phyloP scores from a whole-genome alignment of 805 yeast genomes.

The Ogataea degrootiae region DNA sequence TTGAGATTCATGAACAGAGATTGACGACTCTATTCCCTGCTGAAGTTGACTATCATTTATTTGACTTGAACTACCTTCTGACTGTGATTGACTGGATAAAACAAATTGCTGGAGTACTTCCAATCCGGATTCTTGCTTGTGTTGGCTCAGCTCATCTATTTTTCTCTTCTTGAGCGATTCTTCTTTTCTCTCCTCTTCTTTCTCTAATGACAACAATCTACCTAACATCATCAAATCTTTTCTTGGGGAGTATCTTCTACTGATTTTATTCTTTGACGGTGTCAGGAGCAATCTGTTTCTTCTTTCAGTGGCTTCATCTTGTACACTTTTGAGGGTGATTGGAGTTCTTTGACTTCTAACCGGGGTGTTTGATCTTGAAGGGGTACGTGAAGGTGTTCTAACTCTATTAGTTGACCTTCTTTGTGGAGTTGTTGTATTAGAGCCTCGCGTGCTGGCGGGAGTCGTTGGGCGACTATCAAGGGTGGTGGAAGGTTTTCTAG shows the following conservation, averaged over 20 bases:
- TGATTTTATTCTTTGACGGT: conserved; percentile 21
- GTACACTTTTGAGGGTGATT: conserved; percentile 26
- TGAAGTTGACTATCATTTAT: no score
- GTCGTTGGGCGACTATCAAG: background rate
- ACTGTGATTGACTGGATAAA: background rate
- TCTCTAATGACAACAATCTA: conserved; percentile 24
- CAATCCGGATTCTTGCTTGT: conserved; percentile 6
- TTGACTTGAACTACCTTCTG: no score
- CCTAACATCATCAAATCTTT: conserved; percentile 28
- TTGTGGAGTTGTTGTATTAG: background rate
- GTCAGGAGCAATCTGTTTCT: conserved; percentile 25
- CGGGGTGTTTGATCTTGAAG: conserved; percentile 24
- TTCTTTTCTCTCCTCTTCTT: conserved; percentile 18
- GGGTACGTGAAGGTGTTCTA: background rate
- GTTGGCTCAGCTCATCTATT: conserved; percentile 4
- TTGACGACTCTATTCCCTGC: no score
- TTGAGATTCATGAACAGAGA: background rate
- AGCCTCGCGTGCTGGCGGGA: background rate
- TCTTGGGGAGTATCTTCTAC: conserved; percentile 28
- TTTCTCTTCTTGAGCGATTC: conserved; percentile 16
- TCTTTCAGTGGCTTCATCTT: conserved; percentile 29
- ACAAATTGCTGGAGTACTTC: conserved; percentile 12
- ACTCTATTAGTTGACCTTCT: background rate
- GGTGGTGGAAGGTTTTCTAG: no score
- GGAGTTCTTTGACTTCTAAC: conserved; percentile 21